phyloP scores from a whole-genome alignment of 2,329 filamentous ascomycete species.

The Sporothrix luriei region DNA sequence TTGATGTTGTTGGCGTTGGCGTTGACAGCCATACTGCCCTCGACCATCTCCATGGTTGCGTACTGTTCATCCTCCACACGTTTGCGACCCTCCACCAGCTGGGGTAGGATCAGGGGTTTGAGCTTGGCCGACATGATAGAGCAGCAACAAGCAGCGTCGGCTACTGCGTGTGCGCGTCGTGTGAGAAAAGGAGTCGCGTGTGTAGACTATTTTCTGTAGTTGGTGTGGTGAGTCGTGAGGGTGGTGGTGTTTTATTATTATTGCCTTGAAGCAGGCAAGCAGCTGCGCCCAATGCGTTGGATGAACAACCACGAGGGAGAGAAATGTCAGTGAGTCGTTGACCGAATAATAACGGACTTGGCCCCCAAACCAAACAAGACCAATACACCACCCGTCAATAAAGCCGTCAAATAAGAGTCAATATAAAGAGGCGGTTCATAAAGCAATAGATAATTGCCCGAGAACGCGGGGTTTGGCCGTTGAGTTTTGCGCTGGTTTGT shows the following conservation, averaged over 20 bases:
- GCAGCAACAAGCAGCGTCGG: conserved; percentile 22
- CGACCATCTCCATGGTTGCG: conserved; percentile 41
- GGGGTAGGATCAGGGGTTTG: conserved; percentile 57
- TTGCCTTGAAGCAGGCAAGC: conserved; percentile 5
- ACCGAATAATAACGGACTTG: background rate
- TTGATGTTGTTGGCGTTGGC: conserved; percentile 36
- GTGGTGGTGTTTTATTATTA: conserved; percentile 13
- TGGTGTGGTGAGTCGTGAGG: background rate
- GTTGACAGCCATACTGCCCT: conserved; percentile 33
- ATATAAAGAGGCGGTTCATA: conserved; percentile 11
- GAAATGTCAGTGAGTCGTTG: conserved; percentile 12
- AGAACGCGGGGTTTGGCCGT: conserved; percentile 21
- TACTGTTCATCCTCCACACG: conserved; percentile 3
- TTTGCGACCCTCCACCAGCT: conserved; percentile 54
- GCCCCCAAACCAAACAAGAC: background rate
- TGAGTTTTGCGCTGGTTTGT: background rate
- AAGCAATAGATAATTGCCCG: conserved; percentile 13
- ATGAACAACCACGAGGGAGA: conserved; percentile 16
- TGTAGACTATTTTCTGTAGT: background rate
- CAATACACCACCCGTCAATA: conserved; percentile 15
- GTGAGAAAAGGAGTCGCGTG: background rate
- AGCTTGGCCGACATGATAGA: conserved; percentile 52
- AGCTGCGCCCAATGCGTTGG: conserved; percentile 19
- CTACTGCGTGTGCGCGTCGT: conserved; percentile 21
- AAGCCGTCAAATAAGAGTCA: conserved; percentile 17